These are phyloP conservation scores for Pseudopyricularia javanii DNA, from an alignment of 2,329 filamentous ascomycete species.

Conservation along the genomic window DNA sequence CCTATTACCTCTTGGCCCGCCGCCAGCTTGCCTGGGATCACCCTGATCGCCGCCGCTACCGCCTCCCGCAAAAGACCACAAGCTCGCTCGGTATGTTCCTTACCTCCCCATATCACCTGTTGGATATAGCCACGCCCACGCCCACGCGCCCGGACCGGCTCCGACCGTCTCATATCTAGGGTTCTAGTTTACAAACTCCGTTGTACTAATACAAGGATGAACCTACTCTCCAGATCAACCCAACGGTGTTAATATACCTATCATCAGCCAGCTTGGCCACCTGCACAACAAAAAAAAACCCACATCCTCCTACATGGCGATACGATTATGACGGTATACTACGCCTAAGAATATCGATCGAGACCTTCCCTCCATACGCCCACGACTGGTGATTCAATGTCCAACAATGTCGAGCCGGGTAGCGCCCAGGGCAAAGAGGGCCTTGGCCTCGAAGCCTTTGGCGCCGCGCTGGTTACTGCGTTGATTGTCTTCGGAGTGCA, in stretches of 20 bases:
- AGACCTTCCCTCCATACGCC: neutral
- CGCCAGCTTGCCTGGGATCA: neutral
- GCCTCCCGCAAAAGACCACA: neutral
- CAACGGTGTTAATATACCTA: neutral
- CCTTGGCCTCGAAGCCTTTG: conserved; percentile 41
- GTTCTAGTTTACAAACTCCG: neutral
- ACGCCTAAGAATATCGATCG: neutral
- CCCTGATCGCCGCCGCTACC: neutral
- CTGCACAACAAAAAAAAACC: no score
- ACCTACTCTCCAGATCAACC: neutral
- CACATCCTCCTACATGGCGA: neutral
- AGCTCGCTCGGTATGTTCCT: neutral
- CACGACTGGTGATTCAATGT: neutral
- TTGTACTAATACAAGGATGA: neutral
- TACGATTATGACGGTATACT: neutral
- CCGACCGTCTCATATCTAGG: neutral
- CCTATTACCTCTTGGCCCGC: neutral
- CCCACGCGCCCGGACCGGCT: neutral
- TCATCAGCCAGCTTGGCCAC: neutral
- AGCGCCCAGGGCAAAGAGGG: conserved; percentile 11
- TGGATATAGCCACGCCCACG: neutral
- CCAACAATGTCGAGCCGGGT: neutral
- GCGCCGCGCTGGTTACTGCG: conserved; percentile 52
- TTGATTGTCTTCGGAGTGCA: conserved; percentile 51
- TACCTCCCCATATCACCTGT: neutral